Conservation (phyloP, 192 early-diverging fungal genomes). For the Gaertneriomyces semiglobifer region DNA sequence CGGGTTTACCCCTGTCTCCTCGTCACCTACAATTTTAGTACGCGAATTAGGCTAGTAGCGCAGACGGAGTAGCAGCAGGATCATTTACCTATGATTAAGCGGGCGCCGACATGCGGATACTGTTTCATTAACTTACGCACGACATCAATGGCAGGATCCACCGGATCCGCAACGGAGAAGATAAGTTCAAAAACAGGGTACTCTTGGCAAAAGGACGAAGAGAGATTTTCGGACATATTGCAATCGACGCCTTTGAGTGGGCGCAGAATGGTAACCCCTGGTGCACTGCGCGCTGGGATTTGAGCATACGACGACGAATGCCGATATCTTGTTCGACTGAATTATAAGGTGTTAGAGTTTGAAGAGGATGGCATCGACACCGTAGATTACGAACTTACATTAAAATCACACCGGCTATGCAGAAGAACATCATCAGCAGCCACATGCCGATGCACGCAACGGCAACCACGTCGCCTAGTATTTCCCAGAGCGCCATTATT, state of each 20-base stretch:
- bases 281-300: constrained; percentile 18
- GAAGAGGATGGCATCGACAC: too few relatives aligned
- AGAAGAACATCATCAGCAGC: too few relatives aligned
- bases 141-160: constrained; percentile 80
- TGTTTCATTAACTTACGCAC: constrained; percentile 64
- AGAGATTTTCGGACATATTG: constrained; percentile 76
- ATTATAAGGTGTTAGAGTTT: too few relatives aligned
- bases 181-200: constrained; percentile 88
- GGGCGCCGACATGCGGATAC: constrained; percentile 72
- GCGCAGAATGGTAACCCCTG: constrained; percentile 86
- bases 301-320: too few relatives aligned
- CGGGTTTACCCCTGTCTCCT: constrained; percentile 83
- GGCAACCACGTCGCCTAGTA: too few relatives aligned
- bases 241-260: constrained; percentile 91
- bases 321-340: too few relatives aligned
- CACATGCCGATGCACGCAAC: too few relatives aligned
- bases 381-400: too few relatives aligned
- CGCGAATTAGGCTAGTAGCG: too few relatives aligned
- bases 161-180: constrained; percentile 76
- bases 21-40: constrained; percentile 45
- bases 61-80: background rate
- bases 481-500: too few relatives aligned
- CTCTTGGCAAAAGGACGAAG: constrained; percentile 79
- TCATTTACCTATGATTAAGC: constrained; percentile 71
- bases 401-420: too few relatives aligned